Conservation (phyloP, 2,329 filamentous ascomycete genomes). For the Pezicula radicicola region DNA sequence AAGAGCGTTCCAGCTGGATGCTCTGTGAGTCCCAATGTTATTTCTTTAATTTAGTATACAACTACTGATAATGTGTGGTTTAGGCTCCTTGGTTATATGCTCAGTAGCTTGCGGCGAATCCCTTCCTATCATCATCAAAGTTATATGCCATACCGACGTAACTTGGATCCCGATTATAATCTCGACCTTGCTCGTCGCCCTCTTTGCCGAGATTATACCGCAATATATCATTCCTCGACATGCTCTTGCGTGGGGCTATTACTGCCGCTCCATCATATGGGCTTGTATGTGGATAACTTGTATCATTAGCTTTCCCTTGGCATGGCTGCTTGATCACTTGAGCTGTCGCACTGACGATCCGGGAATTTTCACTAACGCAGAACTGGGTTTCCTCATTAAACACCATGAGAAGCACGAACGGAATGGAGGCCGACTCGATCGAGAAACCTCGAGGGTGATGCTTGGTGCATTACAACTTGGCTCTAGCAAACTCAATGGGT, state of each 20-base stretch:
- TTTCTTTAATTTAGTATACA: not conserved
- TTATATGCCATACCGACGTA: constrained; percentile 8
- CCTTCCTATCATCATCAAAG: constrained; percentile 22
- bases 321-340: constrained; percentile 17
- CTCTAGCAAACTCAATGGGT: constrained; percentile 11
- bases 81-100: constrained; percentile 23
- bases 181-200: constrained; percentile 20
- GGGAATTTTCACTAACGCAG: constrained; percentile 18
- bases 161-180: constrained; percentile 18
- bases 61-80: constrained; percentile 1
- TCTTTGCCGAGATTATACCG: constrained; percentile 25
- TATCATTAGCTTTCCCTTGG: constrained; percentile 19
- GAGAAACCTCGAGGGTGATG: constrained; percentile 18
- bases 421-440: constrained; percentile 17
- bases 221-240: constrained; percentile 21
- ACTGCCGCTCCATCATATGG: constrained; percentile 22
- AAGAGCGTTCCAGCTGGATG: constrained; percentile 21
- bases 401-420: constrained; percentile 19
- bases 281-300: constrained; percentile 21
- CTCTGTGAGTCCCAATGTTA: constrained; percentile 13
- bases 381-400: constrained; percentile 19
- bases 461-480: constrained; percentile 23
- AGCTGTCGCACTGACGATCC: constrained; percentile 4
- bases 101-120: constrained; percentile 20
- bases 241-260: constrained; percentile 21